Percentiles rank a stretch among this genome's conserved stretches.
Evolutionary conservation across 176 grass and related monocot species (phyloP).

Genomic region (Cocos nucifera): DNA sequence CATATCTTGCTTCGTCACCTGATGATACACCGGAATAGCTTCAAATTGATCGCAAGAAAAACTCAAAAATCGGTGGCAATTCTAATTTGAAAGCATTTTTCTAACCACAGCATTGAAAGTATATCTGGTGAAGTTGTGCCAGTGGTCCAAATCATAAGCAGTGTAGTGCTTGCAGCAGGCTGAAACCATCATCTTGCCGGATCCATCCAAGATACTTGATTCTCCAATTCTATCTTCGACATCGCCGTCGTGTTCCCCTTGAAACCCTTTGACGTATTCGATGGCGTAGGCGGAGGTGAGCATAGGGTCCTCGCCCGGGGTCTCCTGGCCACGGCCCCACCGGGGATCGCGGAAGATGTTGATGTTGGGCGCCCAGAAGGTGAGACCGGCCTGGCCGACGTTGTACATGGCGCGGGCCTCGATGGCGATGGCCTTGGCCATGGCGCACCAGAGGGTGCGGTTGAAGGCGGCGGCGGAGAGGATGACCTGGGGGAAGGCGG

Average conservation of each 20-base stretch:
- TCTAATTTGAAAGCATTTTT: neutral
- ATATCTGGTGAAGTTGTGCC: slow-evolving; percentile 49
- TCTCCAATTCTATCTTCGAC: neutral
- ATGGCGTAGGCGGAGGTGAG: slow-evolving; percentile 52
- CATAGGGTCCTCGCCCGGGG: slow-evolving; percentile 78
- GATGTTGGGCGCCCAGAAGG: slow-evolving; percentile 95
- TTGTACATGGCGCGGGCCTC: slow-evolving; percentile 88
- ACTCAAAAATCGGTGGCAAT: neutral
- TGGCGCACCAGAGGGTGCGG: slow-evolving; percentile 61
- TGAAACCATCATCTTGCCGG: slow-evolving; percentile 55
- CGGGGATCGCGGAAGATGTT: slow-evolving; percentile 90
- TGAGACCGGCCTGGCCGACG: slow-evolving; percentile 79
- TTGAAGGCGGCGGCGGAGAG: slow-evolving; percentile 76
- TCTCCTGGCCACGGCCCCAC: slow-evolving; percentile 93
- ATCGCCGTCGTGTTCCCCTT: slow-evolving; percentile 29
- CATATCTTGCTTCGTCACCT: slow-evolving; percentile 87
- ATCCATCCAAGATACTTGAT: too few relatives aligned
- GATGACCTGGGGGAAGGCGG: slow-evolving; percentile 74
- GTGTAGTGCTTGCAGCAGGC: slow-evolving; percentile 91
- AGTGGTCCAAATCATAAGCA: slow-evolving; percentile 90
- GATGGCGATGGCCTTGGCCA: slow-evolving; percentile 45
- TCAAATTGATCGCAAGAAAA: slow-evolving; percentile 4
- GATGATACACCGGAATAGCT: neutral
- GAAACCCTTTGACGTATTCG: slow-evolving; percentile 77
- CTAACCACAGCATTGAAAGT: slow-evolving; percentile 76